Evolutionary conservation across 345 rosid genomes (phyloP), one percentile per base, ranked within the genome.

Genomic region (Schrenkiella parvula): DNA sequence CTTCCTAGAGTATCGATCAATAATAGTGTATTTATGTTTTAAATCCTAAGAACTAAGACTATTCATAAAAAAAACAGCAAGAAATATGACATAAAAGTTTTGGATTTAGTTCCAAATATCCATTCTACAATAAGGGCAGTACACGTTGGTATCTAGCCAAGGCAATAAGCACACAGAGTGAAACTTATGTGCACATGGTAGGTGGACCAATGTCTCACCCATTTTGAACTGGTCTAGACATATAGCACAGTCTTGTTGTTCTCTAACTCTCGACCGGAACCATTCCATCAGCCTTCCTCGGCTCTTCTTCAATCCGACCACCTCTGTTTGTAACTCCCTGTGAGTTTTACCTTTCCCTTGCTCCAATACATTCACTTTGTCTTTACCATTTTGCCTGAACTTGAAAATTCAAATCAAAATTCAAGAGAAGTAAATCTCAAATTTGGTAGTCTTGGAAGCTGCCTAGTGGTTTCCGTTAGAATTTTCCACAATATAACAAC

Each of bases 51-150:
- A 6, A 9, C 46, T 32, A 43, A 34, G 21, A 48, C 17, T 26
- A 48, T 5, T 13, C 51, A 61, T 70, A 38, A 28, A 50, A 6
- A 53, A 26, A 4, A 35, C 8, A n/a, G n/a, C 19, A 12, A 12
- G 15, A 12, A 17, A 48, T 5, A 48, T 43, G 15, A 12, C 12
- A 41, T 6, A 57, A 29, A 71, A 6, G 0, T 29, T 3, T 54
- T 32, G 17, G 8, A 17, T 62, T 52, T 19, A 44, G 19, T 63
- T 69, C 53, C 53, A 69, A 26, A 90, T 75, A 6, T 74, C 82
- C 80, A 55, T 68, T 76, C 97, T 80, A 78, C 97, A 86, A 66
- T 86, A 93, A 15, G 97, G 97, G 76, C 98, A 90, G 13, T 77
- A 88, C 8, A 86, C 67, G 68, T 77, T 79, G 46, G 34, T 83